These are phyloP conservation scores for Lagenidium sp. DNA, from an alignment of 352 stramenopile genomes.

Conservation along the genomic window DNA sequence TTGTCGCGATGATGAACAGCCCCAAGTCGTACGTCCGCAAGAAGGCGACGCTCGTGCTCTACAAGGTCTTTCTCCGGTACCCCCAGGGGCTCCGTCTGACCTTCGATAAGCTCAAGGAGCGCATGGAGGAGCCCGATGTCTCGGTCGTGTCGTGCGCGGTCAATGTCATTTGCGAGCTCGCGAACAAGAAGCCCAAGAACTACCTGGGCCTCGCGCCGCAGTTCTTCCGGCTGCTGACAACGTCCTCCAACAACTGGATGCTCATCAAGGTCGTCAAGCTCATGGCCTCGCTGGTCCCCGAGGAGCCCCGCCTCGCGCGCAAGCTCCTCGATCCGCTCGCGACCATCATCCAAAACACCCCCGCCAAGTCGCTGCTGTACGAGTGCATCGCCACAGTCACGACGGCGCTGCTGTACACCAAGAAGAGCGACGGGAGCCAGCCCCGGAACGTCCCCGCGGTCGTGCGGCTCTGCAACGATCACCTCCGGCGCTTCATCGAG, in stretches of 20 bases:
- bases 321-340: conserved; percentile 98
- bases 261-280: conserved; percentile 99
- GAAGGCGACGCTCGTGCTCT: conserved; percentile 97
- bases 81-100: conserved; percentile 96
- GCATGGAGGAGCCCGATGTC: conserved; percentile 94
- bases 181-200: conserved; percentile 98
- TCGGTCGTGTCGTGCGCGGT: conserved; percentile 96
- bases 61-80: conserved; percentile 99
- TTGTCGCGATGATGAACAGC: conserved; percentile 90
- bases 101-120: conserved; percentile 96
- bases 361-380: conserved; percentile 97
- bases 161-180: conserved; percentile 99
- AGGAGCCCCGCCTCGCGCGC: conserved; percentile 95
- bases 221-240: conserved; percentile 98
- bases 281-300: conserved; percentile 93
- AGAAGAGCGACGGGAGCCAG: conserved; percentile 94
- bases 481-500: conserved; percentile 94
- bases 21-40: conserved; percentile 96
- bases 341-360: conserved; percentile 96
- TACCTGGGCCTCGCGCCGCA: conserved; percentile 96
- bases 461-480: conserved; percentile 93
- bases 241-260: conserved; percentile 99
- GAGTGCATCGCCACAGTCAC: conserved; percentile 98
- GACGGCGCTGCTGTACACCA: conserved; percentile 94
- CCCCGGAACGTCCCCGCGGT: conserved; percentile 90